Evolutionary conservation across 2,329 filamentous ascomycete genomes (phyloP).

Genomic region (Cladophialophora yegresii): DNA sequence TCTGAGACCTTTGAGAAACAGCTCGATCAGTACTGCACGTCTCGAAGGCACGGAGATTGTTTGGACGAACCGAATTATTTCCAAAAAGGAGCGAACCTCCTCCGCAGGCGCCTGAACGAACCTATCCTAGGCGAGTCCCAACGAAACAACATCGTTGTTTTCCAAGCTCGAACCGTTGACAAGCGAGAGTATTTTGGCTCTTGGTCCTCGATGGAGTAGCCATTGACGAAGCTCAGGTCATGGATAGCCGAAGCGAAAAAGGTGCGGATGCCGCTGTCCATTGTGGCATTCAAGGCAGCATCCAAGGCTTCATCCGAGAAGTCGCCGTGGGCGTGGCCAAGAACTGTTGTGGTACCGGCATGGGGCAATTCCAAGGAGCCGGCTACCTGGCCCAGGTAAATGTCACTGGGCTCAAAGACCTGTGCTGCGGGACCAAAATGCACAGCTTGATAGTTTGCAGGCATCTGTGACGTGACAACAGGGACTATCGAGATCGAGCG

Average conservation of each 20-base stretch:
- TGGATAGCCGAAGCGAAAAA: background rate
- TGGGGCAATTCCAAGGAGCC: conserved; percentile 15
- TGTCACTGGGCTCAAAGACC: conserved; percentile 49
- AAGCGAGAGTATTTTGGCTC: background rate
- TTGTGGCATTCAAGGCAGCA: conserved; percentile 36
- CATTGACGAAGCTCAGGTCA: background rate
- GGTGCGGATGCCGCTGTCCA: conserved; percentile 33
- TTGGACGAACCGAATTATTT: background rate
- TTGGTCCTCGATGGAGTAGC: conserved; percentile 1
- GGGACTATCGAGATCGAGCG: background rate
- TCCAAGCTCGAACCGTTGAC: background rate
- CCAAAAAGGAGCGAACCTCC: background rate
- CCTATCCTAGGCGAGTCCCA: background rate
- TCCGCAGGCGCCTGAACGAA: background rate
- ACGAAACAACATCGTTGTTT: background rate
- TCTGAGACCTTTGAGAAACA: background rate
- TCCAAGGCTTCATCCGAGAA: conserved; percentile 30
- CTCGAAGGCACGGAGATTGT: background rate
- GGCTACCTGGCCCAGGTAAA: conserved; percentile 46
- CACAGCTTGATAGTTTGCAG: background rate
- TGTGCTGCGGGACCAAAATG: background rate
- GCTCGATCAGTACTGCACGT: background rate
- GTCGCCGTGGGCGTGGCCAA: conserved; percentile 41
- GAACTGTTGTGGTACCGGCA: conserved; percentile 31
- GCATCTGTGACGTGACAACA: background rate